A percentile compares a stretch with the other conserved stretches of the same genome.
Conservation (phyloP, 257 asterid genomes). For the Marsdenia floribunda region DNA sequence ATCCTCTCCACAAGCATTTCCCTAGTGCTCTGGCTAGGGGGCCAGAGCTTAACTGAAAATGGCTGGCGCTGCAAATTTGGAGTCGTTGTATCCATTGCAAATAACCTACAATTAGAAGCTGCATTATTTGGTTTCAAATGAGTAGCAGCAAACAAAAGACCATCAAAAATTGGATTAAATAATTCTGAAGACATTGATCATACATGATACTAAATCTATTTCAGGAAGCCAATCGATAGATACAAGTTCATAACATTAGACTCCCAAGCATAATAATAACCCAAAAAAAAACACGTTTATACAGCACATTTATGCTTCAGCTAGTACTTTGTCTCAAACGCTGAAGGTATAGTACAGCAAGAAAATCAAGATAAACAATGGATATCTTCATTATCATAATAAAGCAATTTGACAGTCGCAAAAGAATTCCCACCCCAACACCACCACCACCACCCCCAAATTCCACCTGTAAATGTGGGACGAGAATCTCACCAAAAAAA, state of each 20-base stretch:
- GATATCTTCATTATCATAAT: neutral
- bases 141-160: neutral
- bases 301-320: neutral
- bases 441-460: neutral
- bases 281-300: neutral
- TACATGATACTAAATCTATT: neutral
- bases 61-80: constrained; percentile 53
- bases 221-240: neutral
- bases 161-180: no score
- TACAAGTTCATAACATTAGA: neutral
- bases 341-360: neutral
- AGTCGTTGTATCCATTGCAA: constrained; percentile 54
- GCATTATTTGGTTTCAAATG: neutral
- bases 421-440: neutral
- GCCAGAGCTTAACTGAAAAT: constrained; percentile 86
- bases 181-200: neutral
- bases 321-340: neutral
- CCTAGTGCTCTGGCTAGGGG: constrained; percentile 82
- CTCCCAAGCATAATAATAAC: neutral
- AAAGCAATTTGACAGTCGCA: neutral
- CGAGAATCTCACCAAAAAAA: no score
- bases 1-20: constrained; percentile 69
- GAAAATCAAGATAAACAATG: neutral
- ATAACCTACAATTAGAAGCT: constrained; percentile 16
- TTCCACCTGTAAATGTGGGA: no score